Conservation (phyloP, 805 yeast genomes). For the Yarrowia phangngaensis region DNA sequence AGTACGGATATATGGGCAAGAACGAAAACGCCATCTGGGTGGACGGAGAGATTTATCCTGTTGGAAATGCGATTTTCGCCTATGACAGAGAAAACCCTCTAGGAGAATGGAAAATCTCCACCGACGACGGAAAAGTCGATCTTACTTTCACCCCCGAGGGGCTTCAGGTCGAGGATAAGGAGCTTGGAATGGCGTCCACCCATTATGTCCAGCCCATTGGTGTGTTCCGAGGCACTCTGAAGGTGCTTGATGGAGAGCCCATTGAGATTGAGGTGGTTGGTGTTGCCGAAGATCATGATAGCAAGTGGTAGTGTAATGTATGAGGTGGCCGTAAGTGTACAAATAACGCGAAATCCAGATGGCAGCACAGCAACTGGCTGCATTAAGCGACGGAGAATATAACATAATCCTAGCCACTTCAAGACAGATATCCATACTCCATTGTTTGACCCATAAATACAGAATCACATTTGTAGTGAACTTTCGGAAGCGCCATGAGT, state of each 20-base stretch:
- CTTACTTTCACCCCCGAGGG: slow-evolving; percentile 18
- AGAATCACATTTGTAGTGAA: too few relatives aligned
- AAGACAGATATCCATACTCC: too few relatives aligned
- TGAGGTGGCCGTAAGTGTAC: too few relatives aligned
- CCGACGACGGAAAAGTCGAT: slow-evolving; percentile 16
- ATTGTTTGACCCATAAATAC: too few relatives aligned
- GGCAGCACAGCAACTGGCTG: too few relatives aligned
- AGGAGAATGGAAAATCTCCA: slow-evolving; percentile 14
- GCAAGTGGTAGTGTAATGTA: slow-evolving; percentile 25
- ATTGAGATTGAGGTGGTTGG: slow-evolving; percentile 18
- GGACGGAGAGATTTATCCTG: slow-evolving; percentile 20
- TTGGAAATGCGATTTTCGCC: slow-evolving; percentile 14
- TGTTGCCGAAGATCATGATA: slow-evolving; percentile 21
- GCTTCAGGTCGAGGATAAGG: slow-evolving; percentile 9
- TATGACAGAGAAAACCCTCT: slow-evolving; percentile 15
- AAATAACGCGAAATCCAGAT: too few relatives aligned
- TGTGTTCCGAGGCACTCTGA: slow-evolving; percentile 10
- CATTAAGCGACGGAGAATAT: too few relatives aligned
- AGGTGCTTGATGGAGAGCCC: slow-evolving; percentile 14
- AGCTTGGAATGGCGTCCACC: slow-evolving; percentile 2
- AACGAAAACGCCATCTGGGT: slow-evolving; percentile 26
- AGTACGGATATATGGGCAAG: slow-evolving; percentile 25
- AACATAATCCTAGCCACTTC: too few relatives aligned
- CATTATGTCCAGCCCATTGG: slow-evolving; percentile 17
- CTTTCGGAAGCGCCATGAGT: too few relatives aligned